Conservation (phyloP, 306 rosid genomes). For the Crataegus laevigata region DNA sequence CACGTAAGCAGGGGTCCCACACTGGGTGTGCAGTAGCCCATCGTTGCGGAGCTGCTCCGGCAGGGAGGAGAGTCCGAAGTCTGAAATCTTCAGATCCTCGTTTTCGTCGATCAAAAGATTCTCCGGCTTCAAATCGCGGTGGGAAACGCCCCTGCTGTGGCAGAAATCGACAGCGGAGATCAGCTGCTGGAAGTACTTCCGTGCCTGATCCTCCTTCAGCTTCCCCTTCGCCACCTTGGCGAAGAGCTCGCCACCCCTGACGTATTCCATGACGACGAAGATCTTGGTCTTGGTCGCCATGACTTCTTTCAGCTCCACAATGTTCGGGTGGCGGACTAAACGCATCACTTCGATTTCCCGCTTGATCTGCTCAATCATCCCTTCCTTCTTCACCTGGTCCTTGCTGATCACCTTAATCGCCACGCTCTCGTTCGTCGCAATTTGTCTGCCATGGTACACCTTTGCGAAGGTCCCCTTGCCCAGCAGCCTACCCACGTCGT, state of each 20-base stretch:
- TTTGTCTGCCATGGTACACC: conserved; percentile 52
- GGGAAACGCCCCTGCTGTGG: conserved; percentile 75
- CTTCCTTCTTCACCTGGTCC: conserved; percentile 53
- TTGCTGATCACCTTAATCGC: conserved; percentile 65
- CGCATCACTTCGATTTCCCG: conserved; percentile 68
- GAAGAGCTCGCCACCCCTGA: conserved; percentile 77
- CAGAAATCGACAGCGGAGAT: conserved; percentile 74
- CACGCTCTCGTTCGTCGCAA: conserved; percentile 49
- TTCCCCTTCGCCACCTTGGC: conserved; percentile 56
- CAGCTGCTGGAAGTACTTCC: conserved; percentile 61
- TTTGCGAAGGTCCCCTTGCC: conserved; percentile 83
- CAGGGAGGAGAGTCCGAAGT: conserved; percentile 68
- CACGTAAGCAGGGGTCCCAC: conserved; percentile 87
- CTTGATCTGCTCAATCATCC: conserved; percentile 75
- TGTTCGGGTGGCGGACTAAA: conserved; percentile 62
- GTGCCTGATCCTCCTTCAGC: conserved; percentile 55
- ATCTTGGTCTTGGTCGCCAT: conserved; percentile 75
- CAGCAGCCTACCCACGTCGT: conserved; percentile 57
- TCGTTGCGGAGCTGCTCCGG: conserved; percentile 65
- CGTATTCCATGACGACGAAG: conserved; percentile 71
- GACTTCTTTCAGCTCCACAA: conserved; percentile 64
- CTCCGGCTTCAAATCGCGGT: conserved; percentile 79
- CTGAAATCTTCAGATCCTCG: conserved; percentile 60
- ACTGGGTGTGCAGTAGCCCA: conserved; percentile 73
- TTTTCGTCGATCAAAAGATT: conserved; percentile 60